phyloP scores from a whole-genome alignment of 805 yeast genomes.

The Ogataea methanolica region DNA sequence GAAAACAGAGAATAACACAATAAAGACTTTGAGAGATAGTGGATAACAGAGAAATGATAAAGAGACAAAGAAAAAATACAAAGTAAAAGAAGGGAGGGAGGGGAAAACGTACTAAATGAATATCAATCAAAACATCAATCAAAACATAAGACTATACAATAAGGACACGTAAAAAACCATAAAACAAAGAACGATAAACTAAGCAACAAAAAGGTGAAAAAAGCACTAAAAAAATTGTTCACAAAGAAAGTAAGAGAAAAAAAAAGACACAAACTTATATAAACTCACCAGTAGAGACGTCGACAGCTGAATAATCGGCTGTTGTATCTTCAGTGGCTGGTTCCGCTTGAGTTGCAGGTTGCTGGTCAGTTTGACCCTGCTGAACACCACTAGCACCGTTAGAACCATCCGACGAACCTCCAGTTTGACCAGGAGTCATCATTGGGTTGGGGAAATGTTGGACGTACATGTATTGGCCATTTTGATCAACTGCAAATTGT shows the following conservation, averaged over 20 bases:
- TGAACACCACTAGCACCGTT: slow-evolving; percentile 1
- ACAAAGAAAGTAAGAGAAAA: not conserved
- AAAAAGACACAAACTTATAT: slow-evolving; percentile 1
- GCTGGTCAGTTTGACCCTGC: not conserved
- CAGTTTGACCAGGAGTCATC: slow-evolving; percentile 1
- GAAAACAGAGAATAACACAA: too few relatives aligned
- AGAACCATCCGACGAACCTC: not conserved
- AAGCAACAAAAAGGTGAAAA: not conserved
- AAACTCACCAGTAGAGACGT: slow-evolving; percentile 1
- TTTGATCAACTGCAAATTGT: slow-evolving; percentile 24
- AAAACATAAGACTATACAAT: too few relatives aligned
- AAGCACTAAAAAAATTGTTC: too few relatives aligned
- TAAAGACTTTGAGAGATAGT: too few relatives aligned
- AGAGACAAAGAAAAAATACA: not conserved
- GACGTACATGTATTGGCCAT: slow-evolving; percentile 26
- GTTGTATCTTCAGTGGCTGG: not conserved
- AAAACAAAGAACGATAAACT: slow-evolving; percentile 1
- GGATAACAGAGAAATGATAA: not conserved
- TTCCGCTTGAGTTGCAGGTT: not conserved
- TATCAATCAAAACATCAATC: too few relatives aligned
- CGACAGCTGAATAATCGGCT: slow-evolving; percentile 2
- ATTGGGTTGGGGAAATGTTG: slow-evolving; percentile 22
- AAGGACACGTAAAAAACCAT: too few relatives aligned
- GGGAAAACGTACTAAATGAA: not conserved
- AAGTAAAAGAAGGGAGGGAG: not conserved